phyloP scores from a whole-genome alignment of 1,284 basidiomycete species.

The Macrocystidia cucumis region DNA sequence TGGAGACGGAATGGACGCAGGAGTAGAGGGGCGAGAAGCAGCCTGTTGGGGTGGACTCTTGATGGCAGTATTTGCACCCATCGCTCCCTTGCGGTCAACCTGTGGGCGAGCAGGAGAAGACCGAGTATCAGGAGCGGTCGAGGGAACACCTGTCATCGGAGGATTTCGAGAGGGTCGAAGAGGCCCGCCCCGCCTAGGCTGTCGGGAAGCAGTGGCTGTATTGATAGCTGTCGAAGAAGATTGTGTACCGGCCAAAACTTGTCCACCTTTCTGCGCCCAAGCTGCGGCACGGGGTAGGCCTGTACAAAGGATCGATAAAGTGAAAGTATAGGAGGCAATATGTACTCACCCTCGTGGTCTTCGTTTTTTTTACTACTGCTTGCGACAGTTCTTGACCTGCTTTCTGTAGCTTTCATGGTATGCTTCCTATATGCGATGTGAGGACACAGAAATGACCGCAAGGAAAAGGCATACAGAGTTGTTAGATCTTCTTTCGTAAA shows the following conservation, averaged over 20 bases:
- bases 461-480: constrained; percentile 57
- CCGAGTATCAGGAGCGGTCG: constrained; percentile 25
- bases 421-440: constrained; percentile 54
- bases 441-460: constrained; percentile 10
- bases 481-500: constrained; percentile 92
- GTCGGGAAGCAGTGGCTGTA: constrained; percentile 22
- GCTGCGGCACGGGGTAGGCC: constrained; percentile 77
- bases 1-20: constrained; percentile 29
- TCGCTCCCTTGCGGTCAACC: constrained; percentile 31
- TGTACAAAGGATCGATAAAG: constrained; percentile 18
- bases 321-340: constrained; percentile 12
- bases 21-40: constrained; percentile 60
- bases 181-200: constrained; percentile 31
- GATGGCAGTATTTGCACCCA: constrained; percentile 17
- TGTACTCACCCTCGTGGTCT: constrained; percentile 50
- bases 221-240: constrained; percentile 12
- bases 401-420: constrained; percentile 81
- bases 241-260: constrained; percentile 10
- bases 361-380: constrained; percentile 40
- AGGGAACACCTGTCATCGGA: constrained; percentile 10
- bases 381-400: constrained; percentile 38
- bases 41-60: constrained; percentile 46
- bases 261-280: constrained; percentile 61
- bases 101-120: constrained; percentile 19
- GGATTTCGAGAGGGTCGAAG: constrained; percentile 31